Conservation (phyloP, 805 yeast genomes). For the Lachancea kluyveri region DNA sequence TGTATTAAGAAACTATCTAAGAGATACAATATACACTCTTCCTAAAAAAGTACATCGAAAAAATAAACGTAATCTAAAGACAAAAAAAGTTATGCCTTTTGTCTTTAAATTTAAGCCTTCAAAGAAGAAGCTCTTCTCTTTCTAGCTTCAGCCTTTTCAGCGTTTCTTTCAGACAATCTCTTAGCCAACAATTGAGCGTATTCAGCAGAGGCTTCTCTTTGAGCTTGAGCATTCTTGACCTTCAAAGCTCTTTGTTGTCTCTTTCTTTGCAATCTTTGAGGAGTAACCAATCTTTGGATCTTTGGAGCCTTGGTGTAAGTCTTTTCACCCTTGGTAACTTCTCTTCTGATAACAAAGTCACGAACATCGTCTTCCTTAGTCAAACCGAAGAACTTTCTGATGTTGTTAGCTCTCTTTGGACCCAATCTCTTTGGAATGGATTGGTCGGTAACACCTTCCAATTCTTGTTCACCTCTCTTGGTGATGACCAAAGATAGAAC, state of each 20-base stretch:
- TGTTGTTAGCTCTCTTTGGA: constrained; percentile 99
- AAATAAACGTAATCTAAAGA: background rate
- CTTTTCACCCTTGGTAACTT: constrained; percentile 96
- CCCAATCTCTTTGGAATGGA: constrained; percentile 98
- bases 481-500: constrained; percentile 88
- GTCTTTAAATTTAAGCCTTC: constrained; percentile 56
- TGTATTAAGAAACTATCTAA: constrained; percentile 11
- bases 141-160: constrained; percentile 96
- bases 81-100: constrained; percentile 1
- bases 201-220: constrained; percentile 99
- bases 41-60: constrained; percentile 12
- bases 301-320: constrained; percentile 99
- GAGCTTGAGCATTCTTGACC: constrained; percentile 95
- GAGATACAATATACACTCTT: constrained; percentile 11
- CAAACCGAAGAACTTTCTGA: constrained; percentile 98
- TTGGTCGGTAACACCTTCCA: constrained; percentile 91
- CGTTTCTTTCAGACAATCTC: constrained; percentile 97
- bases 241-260: constrained; percentile 91
- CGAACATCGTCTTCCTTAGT: constrained; percentile 44
- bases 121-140: constrained; percentile 99
- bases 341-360: constrained; percentile 95
- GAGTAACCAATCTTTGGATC: constrained; percentile 99
- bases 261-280: constrained; percentile 99
- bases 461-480: constrained; percentile 96
- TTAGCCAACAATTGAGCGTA: constrained; percentile 98